Conservation (phyloP, 192 early-diverging fungal genomes). For the Funneliformis mosseae region DNA sequence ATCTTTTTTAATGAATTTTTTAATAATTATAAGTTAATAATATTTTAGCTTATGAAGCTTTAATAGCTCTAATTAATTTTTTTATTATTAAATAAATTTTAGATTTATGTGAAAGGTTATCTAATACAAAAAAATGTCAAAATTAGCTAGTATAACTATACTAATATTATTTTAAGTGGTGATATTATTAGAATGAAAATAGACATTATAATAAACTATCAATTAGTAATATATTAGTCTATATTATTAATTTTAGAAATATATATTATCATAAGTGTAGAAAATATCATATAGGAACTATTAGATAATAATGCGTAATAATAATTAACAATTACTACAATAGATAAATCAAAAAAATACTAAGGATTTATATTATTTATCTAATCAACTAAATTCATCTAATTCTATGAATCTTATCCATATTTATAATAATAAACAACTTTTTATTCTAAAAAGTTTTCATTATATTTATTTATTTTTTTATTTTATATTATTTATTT, state of each 20-base stretch:
- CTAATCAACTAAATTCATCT: too few species aligned
- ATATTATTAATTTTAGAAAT: neutral
- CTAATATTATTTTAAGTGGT: neutral
- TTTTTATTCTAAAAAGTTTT: too few species aligned
- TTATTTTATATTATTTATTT: too few species aligned
- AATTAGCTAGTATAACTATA: neutral
- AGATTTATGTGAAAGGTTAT: neutral
- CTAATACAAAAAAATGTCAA: neutral
- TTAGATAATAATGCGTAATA: too few species aligned
- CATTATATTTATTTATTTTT: too few species aligned
- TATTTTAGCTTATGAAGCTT: neutral
- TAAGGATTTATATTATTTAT: too few species aligned
- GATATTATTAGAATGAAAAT: constrained; percentile 14
- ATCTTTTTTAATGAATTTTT: constrained; percentile 1
- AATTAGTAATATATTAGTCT: constrained; percentile 7
- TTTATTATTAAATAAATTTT: neutral
- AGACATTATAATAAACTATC: neutral
- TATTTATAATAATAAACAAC: too few species aligned
- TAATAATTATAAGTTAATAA: neutral
- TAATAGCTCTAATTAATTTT: constrained; percentile 1
- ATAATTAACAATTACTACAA: too few species aligned
- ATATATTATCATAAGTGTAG: constrained; percentile 6
- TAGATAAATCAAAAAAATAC: too few species aligned
- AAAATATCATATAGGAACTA: too few species aligned
- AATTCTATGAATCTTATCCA: too few species aligned